phyloP scores from a whole-genome alignment of 2,329 filamentous ascomycete genomes.

The Epichloe aotearoae region DNA sequence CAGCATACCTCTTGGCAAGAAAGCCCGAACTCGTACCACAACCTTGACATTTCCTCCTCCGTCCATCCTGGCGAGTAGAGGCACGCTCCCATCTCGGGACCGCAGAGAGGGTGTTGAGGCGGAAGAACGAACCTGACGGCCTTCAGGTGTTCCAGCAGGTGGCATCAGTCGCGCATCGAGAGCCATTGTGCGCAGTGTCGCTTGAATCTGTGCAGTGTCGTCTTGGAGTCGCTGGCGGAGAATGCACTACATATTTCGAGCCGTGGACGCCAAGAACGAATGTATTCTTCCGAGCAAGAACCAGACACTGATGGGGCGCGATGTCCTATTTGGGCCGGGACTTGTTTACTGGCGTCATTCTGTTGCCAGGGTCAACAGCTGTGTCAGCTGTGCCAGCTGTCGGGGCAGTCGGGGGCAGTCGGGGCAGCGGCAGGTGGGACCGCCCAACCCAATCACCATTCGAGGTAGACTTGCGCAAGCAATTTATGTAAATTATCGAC shows the following conservation, averaged over 20 bases:
- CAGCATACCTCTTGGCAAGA: constrained; percentile 56
- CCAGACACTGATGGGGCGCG: neutral
- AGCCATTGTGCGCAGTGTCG: constrained; percentile 28
- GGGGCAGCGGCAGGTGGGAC: neutral
- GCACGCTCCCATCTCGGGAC: constrained; percentile 54
- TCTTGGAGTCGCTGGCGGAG: constrained; percentile 28
- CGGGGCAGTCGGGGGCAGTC: too few relatives aligned
- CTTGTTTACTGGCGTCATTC: constrained; percentile 22
- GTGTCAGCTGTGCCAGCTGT: neutral
- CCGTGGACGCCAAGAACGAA: neutral
- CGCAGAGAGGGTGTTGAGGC: constrained; percentile 70
- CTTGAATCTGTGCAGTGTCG: constrained; percentile 24
- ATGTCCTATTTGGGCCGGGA: constrained; percentile 1
- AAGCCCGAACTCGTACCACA: constrained; percentile 68
- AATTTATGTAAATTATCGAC: neutral
- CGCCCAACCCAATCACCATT: neutral
- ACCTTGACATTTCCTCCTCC: constrained; percentile 67
- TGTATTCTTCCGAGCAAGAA: neutral
- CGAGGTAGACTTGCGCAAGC: neutral
- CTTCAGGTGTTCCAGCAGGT: constrained; percentile 23
- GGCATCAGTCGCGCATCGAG: constrained; percentile 33
- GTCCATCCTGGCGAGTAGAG: constrained; percentile 42
- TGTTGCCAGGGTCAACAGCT: constrained; percentile 21
- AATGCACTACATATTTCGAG: constrained; percentile 23
- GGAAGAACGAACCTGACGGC: constrained; percentile 40